phyloP scores from a whole-genome alignment of 305 asterid genomes.

The Striga hermonthica region DNA sequence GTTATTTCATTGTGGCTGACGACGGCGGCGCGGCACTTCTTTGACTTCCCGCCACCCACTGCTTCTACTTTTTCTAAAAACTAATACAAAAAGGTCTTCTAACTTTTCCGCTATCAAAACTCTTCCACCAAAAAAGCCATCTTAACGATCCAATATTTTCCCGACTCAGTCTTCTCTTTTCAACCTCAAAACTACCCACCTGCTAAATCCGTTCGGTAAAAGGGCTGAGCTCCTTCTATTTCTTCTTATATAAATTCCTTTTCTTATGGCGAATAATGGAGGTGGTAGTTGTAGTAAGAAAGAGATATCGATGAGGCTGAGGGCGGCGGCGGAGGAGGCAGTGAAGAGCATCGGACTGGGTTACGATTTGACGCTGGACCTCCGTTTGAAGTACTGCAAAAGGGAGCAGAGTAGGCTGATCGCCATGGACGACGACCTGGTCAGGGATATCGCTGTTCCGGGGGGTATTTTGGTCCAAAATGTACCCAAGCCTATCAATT shows the following conservation, averaged over 20 bases:
- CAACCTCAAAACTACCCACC: conserved; percentile 4
- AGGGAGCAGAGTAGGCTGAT: conserved; percentile 46
- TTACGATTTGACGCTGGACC: conserved; percentile 61
- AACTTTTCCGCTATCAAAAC: conserved; percentile 25
- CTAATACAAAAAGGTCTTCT: neutral
- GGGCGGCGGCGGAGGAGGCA: conserved; percentile 64
- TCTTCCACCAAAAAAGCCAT: no score
- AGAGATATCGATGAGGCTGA: conserved; percentile 57
- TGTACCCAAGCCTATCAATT: conserved; percentile 63
- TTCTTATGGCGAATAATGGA: conserved; percentile 33
- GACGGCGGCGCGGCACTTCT: conserved; percentile 29
- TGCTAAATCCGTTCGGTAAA: neutral
- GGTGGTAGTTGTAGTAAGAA: conserved; percentile 40
- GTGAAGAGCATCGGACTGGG: conserved; percentile 68
- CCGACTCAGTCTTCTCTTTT: conserved; percentile 30
- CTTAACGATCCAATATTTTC: conserved; percentile 7
- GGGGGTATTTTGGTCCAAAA: conserved; percentile 72
- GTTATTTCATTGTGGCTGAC: neutral
- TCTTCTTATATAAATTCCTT: neutral
- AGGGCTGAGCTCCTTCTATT: conserved; percentile 1
- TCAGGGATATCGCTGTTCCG: conserved; percentile 64
- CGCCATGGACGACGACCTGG: conserved; percentile 58
- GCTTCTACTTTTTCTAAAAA: neutral
- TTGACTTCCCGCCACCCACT: conserved; percentile 36
- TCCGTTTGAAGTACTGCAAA: conserved; percentile 74